phyloP scores from a whole-genome alignment of 2,329 filamentous ascomycete genomes.

The Diaporthe amygdali region DNA sequence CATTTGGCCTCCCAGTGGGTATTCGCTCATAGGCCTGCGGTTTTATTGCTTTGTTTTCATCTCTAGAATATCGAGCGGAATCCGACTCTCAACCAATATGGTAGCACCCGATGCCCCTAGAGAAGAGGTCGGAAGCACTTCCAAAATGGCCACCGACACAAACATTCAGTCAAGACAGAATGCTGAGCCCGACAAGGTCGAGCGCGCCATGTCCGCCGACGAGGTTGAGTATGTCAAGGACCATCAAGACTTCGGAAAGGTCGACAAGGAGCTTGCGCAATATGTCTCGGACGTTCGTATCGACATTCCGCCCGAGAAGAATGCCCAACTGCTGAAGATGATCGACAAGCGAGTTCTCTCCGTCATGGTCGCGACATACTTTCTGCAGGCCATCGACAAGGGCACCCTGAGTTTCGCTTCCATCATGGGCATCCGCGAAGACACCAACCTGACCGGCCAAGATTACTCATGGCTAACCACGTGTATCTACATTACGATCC shows the following conservation, averaged over 20 bases:
- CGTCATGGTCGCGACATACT: constrained; percentile 77
- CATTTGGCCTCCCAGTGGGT: neutral
- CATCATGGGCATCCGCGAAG: constrained; percentile 64
- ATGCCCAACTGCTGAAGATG: constrained; percentile 63
- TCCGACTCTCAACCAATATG: neutral
- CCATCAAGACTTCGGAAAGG: constrained; percentile 52
- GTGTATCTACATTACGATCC: constrained; percentile 75
- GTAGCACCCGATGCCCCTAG: neutral
- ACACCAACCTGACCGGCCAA: constrained; percentile 51
- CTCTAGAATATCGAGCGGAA: neutral
- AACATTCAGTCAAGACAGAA: neutral
- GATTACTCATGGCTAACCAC: constrained; percentile 76
- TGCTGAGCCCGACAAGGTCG: constrained; percentile 15
- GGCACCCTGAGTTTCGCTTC: constrained; percentile 69
- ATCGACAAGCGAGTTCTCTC: constrained; percentile 72
- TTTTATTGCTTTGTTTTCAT: neutral
- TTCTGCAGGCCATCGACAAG: constrained; percentile 73
- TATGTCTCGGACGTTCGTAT: constrained; percentile 65
- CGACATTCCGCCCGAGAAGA: constrained; percentile 64
- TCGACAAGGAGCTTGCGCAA: constrained; percentile 74
- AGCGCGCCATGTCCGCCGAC: constrained; percentile 31
- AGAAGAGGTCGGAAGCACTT: neutral
- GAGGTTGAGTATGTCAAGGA: constrained; percentile 42
- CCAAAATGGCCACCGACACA: neutral
- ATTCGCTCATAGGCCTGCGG: neutral